These are phyloP conservation scores for Nakataea oryzae DNA, from an alignment of 2,329 filamentous ascomycete genomes.

Conservation along the genomic window DNA sequence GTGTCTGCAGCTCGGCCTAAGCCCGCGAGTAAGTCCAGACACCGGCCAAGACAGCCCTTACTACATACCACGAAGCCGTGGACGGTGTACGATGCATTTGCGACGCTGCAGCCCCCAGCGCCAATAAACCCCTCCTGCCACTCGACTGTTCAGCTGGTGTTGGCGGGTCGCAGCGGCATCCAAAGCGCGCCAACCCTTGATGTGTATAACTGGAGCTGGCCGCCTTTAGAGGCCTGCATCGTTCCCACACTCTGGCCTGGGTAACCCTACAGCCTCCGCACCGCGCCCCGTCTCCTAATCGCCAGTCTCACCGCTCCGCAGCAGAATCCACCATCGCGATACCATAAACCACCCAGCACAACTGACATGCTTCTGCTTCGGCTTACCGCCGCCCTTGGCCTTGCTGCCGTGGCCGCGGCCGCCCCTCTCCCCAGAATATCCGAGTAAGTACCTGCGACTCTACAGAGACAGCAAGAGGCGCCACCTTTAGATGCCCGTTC, in stretches of 20 bases:
- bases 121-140: neutral
- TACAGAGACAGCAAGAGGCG: neutral
- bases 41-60: neutral
- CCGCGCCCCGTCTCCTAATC: neutral
- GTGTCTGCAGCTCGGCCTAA: neutral
- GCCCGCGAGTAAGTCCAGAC: neutral
- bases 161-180: neutral
- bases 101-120: neutral
- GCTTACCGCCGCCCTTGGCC: neutral
- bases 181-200: neutral
- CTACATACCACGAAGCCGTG: neutral
- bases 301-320: neutral
- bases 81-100: neutral
- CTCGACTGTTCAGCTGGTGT: too few species aligned
- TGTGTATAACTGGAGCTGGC: neutral
- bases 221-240: neutral
- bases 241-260: neutral
- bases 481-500: neutral
- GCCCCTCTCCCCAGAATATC: neutral
- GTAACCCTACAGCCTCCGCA: neutral
- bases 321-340: neutral
- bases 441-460: neutral
- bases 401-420: neutral
- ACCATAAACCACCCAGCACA: neutral
- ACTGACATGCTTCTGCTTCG: neutral